Percentiles rank a stretch among this genome's conserved stretches.
Conservation (phyloP, 2,329 filamentous ascomycete species). For the Talaromyces sp. region DNA sequence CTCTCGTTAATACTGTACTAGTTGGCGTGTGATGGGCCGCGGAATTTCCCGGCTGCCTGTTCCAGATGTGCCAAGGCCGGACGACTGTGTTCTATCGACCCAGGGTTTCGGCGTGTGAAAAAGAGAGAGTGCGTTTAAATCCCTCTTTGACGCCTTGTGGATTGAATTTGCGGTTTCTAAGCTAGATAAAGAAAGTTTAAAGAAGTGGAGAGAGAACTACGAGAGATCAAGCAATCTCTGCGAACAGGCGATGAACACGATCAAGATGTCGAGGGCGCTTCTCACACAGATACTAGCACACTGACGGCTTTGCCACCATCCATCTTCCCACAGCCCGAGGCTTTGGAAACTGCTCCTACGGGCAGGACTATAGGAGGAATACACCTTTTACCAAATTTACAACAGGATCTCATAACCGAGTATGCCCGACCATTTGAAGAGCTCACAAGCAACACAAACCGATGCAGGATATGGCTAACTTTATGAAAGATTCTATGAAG, state of each 20-base stretch:
- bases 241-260: background rate
- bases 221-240: background rate
- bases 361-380: constrained; percentile 5
- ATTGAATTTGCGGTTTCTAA: background rate
- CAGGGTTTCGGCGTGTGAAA: constrained; percentile 2
- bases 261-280: background rate
- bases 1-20: background rate
- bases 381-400: background rate
- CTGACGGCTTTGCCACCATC: background rate
- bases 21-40: constrained; percentile 5
- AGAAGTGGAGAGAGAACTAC: constrained; percentile 6
- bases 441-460: background rate
- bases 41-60: constrained; percentile 10
- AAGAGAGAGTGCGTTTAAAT: constrained; percentile 7
- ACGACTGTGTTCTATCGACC: constrained; percentile 7
- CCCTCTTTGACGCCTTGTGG: background rate
- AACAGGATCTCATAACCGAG: constrained; percentile 4
- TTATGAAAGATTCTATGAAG: background rate
- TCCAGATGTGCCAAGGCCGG: constrained; percentile 10
- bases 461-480: background rate
- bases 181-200: constrained; percentile 1
- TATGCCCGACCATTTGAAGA: background rate
- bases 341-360: background rate
- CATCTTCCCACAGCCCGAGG: background rate
- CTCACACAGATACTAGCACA: background rate